These are phyloP conservation scores for Ophiostoma angusticollis DNA, from an alignment of 2,329 filamentous ascomycete genomes.

Conservation along the genomic window DNA sequence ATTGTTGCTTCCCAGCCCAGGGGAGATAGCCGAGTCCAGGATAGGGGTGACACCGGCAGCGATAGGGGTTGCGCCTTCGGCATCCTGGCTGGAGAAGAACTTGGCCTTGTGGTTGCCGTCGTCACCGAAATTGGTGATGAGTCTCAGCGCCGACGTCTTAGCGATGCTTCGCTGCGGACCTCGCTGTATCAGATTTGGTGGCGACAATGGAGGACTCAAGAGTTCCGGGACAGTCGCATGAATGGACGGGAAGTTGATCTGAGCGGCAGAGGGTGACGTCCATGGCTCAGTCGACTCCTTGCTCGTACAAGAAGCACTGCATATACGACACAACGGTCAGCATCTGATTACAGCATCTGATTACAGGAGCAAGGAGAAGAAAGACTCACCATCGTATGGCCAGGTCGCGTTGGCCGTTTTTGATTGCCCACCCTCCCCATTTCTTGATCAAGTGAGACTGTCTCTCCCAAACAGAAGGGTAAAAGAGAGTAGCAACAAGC, in stretches of 20 bases:
- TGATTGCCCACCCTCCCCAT: conserved; percentile 88
- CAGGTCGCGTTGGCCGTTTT: conserved; percentile 75
- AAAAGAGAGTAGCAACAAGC: conserved; percentile 70
- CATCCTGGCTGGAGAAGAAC: conserved; percentile 46
- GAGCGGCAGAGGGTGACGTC: conserved; percentile 68
- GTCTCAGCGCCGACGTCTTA: conserved; percentile 73
- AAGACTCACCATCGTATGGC: conserved; percentile 61
- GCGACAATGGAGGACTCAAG: conserved; percentile 61
- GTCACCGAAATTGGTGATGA: conserved; percentile 80
- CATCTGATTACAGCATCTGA: background rate
- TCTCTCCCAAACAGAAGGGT: conserved; percentile 79
- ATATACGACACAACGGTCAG: background rate
- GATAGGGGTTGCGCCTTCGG: conserved; percentile 54
- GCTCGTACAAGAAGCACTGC: conserved; percentile 74
- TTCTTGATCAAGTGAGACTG: conserved; percentile 79
- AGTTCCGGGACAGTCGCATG: conserved; percentile 45
- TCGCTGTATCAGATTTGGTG: conserved; percentile 45
- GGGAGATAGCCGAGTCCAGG: conserved; percentile 63
- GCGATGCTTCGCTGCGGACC: conserved; percentile 51
- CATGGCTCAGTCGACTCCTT: conserved; percentile 75
- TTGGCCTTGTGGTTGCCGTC: conserved; percentile 43
- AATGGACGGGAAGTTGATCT: conserved; percentile 37
- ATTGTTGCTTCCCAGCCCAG: conserved; percentile 50
- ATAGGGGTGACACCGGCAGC: conserved; percentile 81
- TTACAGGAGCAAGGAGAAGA: background rate